Conservation (phyloP, 23 red algal genomes). For the Gracilaria domingensis region DNA sequence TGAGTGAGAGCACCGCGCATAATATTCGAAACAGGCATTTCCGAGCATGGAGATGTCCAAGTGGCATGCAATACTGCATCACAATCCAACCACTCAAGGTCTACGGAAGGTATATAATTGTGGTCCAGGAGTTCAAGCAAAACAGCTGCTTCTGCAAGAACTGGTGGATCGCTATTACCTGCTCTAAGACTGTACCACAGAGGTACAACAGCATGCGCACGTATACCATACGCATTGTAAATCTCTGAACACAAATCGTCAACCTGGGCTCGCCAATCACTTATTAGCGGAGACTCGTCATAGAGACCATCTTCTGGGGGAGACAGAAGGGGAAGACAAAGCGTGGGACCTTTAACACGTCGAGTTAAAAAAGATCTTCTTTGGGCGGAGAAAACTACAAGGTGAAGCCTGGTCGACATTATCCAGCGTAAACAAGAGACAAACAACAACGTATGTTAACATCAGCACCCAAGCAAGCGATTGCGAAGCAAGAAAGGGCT, state of each 20-base stretch:
- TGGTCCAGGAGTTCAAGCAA: slow-evolving; percentile 6
- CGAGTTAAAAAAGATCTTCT: neutral
- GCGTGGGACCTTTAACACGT: neutral
- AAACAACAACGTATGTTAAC: neutral
- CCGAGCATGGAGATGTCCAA: slow-evolving; percentile 1
- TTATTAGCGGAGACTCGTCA: neutral
- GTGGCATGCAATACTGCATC: neutral
- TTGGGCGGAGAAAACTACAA: neutral
- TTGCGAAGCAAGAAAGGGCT: neutral
- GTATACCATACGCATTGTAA: slow-evolving; percentile 4
- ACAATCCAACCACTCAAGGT: neutral
- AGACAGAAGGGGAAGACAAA: slow-evolving; percentile 24
- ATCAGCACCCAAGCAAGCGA: neutral
- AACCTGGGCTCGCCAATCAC: slow-evolving; percentile 25
- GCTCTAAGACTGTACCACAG: neutral
- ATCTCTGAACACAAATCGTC: slow-evolving; percentile 29
- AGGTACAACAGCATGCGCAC: slow-evolving; percentile 7
- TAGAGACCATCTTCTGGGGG: slow-evolving; percentile 11
- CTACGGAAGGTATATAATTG: slow-evolving; percentile 1
- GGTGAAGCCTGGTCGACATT: neutral
- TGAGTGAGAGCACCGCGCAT: neutral
- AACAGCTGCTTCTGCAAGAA: slow-evolving; percentile 10
- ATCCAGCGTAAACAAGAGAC: neutral
- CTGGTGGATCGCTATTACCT: neutral
- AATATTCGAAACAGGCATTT: slow-evolving; percentile 22